A percentile compares a stretch with the other conserved stretches of the same genome.
phyloP scores from a whole-genome alignment of 768 basidiomycete species.

The Rhizopogon vesiculosus region DNA sequence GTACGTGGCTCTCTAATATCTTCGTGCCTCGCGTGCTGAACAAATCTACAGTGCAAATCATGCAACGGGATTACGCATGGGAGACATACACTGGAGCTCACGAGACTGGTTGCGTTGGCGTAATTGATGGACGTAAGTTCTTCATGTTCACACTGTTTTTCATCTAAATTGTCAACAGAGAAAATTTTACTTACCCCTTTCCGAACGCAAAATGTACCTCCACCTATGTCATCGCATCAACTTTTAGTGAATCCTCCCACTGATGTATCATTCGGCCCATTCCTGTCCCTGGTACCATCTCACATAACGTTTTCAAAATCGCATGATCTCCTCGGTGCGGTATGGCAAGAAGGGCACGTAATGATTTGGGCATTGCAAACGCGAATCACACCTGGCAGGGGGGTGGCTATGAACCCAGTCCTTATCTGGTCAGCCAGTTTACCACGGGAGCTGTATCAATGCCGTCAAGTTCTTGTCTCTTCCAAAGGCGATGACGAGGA shows the following conservation, averaged over 20 bases:
- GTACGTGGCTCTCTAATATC: slow-evolving; percentile 37
- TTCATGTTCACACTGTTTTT: background rate
- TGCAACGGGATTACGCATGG: slow-evolving; percentile 69
- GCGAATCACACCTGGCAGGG: slow-evolving; percentile 50
- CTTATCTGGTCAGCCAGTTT: slow-evolving; percentile 29
- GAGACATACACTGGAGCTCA: slow-evolving; percentile 73
- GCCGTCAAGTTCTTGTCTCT: slow-evolving; percentile 27
- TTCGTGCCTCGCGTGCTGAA: background rate
- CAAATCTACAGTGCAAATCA: slow-evolving; percentile 37
- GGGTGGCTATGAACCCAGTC: slow-evolving; percentile 55
- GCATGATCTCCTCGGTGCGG: slow-evolving; percentile 54
- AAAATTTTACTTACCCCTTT: slow-evolving; percentile 85
- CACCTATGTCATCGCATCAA: slow-evolving; percentile 84
- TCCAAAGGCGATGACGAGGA: background rate
- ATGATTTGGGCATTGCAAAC: slow-evolving; percentile 71
- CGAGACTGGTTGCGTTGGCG: slow-evolving; percentile 84
- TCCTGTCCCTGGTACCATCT: slow-evolving; percentile 35
- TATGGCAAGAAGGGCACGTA: slow-evolving; percentile 68
- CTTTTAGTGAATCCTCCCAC: slow-evolving; percentile 25
- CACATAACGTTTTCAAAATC: slow-evolving; percentile 59
- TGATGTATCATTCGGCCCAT: background rate
- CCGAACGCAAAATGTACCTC: slow-evolving; percentile 91
- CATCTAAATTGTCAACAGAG: slow-evolving; percentile 36
- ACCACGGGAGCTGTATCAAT: slow-evolving; percentile 8
- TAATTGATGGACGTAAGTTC: slow-evolving; percentile 82